Conservation (phyloP, 1,284 basidiomycete species). For the Wolfiporia cocos region DNA sequence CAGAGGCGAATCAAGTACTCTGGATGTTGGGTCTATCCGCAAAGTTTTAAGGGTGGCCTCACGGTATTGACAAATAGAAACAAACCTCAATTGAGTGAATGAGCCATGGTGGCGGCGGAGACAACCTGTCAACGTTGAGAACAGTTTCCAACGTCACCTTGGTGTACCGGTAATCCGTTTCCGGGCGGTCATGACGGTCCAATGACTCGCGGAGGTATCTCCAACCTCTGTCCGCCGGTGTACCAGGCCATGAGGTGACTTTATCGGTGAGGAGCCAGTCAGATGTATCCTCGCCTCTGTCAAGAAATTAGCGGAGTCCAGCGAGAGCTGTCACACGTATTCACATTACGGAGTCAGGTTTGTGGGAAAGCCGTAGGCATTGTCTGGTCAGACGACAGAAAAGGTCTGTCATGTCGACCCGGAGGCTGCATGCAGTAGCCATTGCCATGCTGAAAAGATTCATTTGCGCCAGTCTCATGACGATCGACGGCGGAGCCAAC, state of each 20-base stretch:
- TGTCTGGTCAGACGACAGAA: constrained; percentile 77
- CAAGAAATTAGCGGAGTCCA: constrained; percentile 4
- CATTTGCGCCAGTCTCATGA: constrained; percentile 76
- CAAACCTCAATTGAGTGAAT: constrained; percentile 64
- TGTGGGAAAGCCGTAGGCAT: constrained; percentile 70
- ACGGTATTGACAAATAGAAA: constrained; percentile 10
- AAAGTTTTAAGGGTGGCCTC: constrained; percentile 1
- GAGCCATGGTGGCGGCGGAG: constrained; percentile 78
- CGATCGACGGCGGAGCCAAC: constrained; percentile 66
- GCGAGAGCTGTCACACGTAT: constrained; percentile 16
- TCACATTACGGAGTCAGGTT: constrained; percentile 50
- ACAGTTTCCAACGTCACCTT: constrained; percentile 76
- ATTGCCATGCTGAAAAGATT: constrained; percentile 82
- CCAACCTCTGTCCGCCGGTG: constrained; percentile 80
- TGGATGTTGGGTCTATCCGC: constrained; percentile 57
- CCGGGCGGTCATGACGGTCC: constrained; percentile 69
- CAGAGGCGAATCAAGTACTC: constrained; percentile 74
- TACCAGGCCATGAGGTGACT: constrained; percentile 79
- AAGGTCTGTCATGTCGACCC: constrained; percentile 83
- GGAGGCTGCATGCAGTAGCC: constrained; percentile 67
- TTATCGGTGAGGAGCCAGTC: constrained; percentile 83
- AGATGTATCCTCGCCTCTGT: constrained; percentile 58
- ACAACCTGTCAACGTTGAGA: constrained; percentile 56
- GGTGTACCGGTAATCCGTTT: constrained; percentile 71
- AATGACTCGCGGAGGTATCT: constrained; percentile 81